Evolutionary conservation across 768 basidiomycete genomes (phyloP), one percentile per base, ranked within the genome.

Genomic region (Panellus pusillus): DNA sequence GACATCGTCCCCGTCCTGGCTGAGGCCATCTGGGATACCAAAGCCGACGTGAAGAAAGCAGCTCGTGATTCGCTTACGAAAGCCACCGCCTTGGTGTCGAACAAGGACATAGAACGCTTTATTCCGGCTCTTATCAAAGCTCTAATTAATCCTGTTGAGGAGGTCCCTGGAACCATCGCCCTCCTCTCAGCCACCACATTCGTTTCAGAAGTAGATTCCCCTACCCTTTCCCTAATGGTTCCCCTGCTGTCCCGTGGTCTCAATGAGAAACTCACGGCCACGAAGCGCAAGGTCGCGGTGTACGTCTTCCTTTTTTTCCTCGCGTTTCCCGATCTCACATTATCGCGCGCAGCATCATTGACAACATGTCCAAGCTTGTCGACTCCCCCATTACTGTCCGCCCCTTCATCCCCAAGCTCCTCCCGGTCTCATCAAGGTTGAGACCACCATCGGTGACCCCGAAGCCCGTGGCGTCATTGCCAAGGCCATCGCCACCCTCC

Each of bases 281-380:
- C 86, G 62, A 97, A 97, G 82, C 93, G 95, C 62, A 96, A 95
- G 77, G 95, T 97, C 66, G 93, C 93, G 65, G 95, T 98, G 87
- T 90, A 78, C 61, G 88, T 79, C 8, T 58, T 47, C 60, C 52
- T 56, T 47, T 61, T 52, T 56, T 38, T 55, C 47, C 54, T 51
- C 46, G 61, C 56, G 49, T 51, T 40, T 62, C 51, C 59, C 61
- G 44, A 60, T 55, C 60, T 51, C 13, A 50, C 15, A 31, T 46
- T 31, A 53, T 63, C 66, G 47, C 66, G 24, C 24, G 46, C 74
- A 92, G 88, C 65, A 98, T 98, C 61, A 81, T 90, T 67, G 95
- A 98, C 78, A 98, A 97, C 84, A 98, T 98, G 95, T 72, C 95
- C 68, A 97, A 97, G 78, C 86, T 98, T 67, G 95, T 98, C 68